A percentile compares a stretch with the other conserved stretches of the same genome.
Evolutionary conservation across 352 stramenopile genomes (phyloP).

Genomic region (Globisporangium takayamanum): DNA sequence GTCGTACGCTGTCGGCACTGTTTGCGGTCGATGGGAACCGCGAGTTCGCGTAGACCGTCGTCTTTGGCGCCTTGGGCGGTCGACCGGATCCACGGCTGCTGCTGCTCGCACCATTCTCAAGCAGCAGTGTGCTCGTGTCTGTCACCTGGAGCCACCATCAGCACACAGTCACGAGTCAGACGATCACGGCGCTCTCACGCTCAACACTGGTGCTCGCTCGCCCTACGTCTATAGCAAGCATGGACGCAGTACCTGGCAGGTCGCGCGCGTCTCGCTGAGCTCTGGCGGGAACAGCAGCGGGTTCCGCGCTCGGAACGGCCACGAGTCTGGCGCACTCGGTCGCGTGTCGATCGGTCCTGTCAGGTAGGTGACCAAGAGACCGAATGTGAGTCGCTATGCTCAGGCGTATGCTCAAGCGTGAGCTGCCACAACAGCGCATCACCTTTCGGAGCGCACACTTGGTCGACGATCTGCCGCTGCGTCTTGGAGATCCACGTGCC

Average conservation of each 20-base stretch:
- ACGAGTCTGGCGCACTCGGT: constrained; percentile 61
- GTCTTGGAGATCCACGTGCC: constrained; percentile 72
- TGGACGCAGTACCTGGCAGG: constrained; percentile 42
- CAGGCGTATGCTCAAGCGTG: too few relatives aligned
- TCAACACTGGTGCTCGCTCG: too few relatives aligned
- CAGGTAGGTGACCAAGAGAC: neutral
- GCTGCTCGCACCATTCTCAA: constrained; percentile 34
- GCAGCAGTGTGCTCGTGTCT: constrained; percentile 24
- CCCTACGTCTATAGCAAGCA: neutral
- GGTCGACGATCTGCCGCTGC: constrained; percentile 49
- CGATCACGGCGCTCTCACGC: too few relatives aligned
- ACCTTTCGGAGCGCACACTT: constrained; percentile 55
- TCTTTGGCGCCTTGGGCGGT: constrained; percentile 26
- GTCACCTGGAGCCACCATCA: neutral
- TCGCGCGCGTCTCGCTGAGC: constrained; percentile 40
- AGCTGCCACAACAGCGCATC: neutral
- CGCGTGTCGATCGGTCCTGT: constrained; percentile 51
- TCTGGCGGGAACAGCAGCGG: constrained; percentile 74
- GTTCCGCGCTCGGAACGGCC: constrained; percentile 70
- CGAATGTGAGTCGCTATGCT: neutral
- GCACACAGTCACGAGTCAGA: neutral
- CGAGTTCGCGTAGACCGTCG: constrained; percentile 72
- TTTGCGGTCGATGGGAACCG: constrained; percentile 30
- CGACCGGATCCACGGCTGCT: constrained; percentile 17
- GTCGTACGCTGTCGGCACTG: neutral